A percentile compares a stretch with the other conserved stretches of the same genome.
phyloP scores from a whole-genome alignment of 257 asterid genomes.

The Nicotiana obtusifolia region DNA sequence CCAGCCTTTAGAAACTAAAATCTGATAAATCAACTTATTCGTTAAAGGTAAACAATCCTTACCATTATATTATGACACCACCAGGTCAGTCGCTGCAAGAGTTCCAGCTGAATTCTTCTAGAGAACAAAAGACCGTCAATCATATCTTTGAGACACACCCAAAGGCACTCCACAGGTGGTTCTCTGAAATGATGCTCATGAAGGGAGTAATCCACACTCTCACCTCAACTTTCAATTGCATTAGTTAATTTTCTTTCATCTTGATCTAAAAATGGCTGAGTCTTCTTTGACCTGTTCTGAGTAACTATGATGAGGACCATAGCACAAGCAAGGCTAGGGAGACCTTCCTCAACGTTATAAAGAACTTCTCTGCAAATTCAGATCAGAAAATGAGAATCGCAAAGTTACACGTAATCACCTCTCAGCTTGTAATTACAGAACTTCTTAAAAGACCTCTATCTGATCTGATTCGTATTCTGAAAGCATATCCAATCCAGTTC shows the following conservation, averaged over 20 bases:
- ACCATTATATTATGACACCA: neutral
- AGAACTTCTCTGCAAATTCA: neutral
- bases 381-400: neutral
- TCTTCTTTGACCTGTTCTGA: neutral
- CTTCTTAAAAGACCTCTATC: neutral
- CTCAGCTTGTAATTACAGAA: neutral
- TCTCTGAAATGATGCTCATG: neutral
- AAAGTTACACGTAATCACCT: neutral
- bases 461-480: constrained; percentile 52
- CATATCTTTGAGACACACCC: neutral
- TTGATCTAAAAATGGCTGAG: neutral
- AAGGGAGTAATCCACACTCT: neutral
- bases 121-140: neutral
- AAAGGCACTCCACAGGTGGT: too few relatives aligned
- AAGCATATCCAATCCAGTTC: constrained; percentile 26
- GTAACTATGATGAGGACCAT: neutral
- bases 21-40: neutral
- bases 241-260: neutral
- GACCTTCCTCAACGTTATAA: neutral
- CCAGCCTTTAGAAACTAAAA: neutral
- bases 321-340: neutral
- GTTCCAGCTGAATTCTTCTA: constrained; percentile 5
- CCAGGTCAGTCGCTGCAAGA: neutral
- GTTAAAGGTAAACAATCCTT: neutral
- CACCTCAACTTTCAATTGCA: neutral